Base-by-base conservation (phyloP, 768 basidiomycete species). In the Stropharia rugosoannulata region DNA sequence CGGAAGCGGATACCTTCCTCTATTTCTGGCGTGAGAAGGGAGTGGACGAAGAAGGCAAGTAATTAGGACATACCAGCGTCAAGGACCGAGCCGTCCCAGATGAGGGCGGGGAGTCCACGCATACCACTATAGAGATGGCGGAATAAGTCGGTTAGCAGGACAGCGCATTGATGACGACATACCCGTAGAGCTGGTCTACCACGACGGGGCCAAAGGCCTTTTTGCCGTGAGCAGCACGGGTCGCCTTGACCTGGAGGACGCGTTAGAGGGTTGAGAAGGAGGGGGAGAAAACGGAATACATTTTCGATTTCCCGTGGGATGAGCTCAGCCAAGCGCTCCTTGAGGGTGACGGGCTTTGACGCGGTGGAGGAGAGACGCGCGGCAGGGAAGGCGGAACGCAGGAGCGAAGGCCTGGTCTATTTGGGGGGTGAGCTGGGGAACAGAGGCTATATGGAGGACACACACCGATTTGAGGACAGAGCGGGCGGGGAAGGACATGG, bases 1-100 rank as follows among this genome's bases (percentile, higher is more conserved):
- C 95, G 91, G 87, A 98, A 98, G 62, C 96, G 93, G 67, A 98
- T 98, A 55, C 96, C 96, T 79, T 97, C 95, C 68, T 95, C 91
- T 90, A 63, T 7, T 59, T 48, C 19, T 36, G 42, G 13, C 9
- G 53, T 59, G 55, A 56, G 51, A 59, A 45, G 47, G 15, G 44
- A 32, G 36, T 19, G 11, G 48, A 8, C 38, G 38, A 57, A 42
- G 32, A 46, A 42, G 36, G 10, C 13, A 48, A 6, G 45, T n/a
- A 43, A 8, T 25, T 5, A 15, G 54, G 38, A 44, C 18, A 55
- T 51, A 89, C 91, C 89, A 51, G 96, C 84, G 69, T 98, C 96
- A 60, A 98, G 86, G 57, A 98, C 96, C 54, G 96, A 98, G 58
- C 91, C 96, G 61, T 98, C 96, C 96, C 96, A 98, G 64, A 98